Base-by-base conservation (phyloP, 805 yeast species). In the Soucietia sequanensis region DNA sequence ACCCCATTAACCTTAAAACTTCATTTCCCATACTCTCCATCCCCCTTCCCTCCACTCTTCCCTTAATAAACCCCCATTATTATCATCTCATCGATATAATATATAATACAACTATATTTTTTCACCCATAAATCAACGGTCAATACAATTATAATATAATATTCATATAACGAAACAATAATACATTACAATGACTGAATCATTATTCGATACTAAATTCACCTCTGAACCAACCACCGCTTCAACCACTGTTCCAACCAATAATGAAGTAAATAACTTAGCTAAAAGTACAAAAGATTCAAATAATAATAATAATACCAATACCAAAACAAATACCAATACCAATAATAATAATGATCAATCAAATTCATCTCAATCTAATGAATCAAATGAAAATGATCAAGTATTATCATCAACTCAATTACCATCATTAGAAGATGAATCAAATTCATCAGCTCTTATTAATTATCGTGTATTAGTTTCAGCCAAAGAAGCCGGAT, bases 401-500 rank as follows among this genome's bases (percentile, higher is more conserved):
- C 22, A 28, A n/a, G 22, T 30, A 7, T 41, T 33, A 12, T 39
- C 35, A 18, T 43, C 54, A 11, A 47, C 51, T 16, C 31, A 42
- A 10, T 51, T 61, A 38, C 67, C 67, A 2, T 52, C 57, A 18
- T 37, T 59, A 23, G 47, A 49, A 20, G 60, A 53, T 36, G 47
- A 45, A 27, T 43, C 53, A 10, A 48, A 54, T 31, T 50, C 58
- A 5, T 44, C 59, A 3, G 62, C 69, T 5, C 53, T 62, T 30
- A 63, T 67, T 36, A 65, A 58, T 46, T 60, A 52, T 48, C 45
- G 89, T 39, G 75, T 87, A 1, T 70, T 89, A 19, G 84, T 89
- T 13, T 80, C 93, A 2, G 76, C 89, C 36, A 84, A 82, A 53
- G 96, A 89, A 58, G 90, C 95, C 9, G 96, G 96, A 12, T 84